These are phyloP conservation scores for Hypoxylon sp. DNA, from an alignment of 2,329 filamentous ascomycete genomes.

Conservation along the genomic window DNA sequence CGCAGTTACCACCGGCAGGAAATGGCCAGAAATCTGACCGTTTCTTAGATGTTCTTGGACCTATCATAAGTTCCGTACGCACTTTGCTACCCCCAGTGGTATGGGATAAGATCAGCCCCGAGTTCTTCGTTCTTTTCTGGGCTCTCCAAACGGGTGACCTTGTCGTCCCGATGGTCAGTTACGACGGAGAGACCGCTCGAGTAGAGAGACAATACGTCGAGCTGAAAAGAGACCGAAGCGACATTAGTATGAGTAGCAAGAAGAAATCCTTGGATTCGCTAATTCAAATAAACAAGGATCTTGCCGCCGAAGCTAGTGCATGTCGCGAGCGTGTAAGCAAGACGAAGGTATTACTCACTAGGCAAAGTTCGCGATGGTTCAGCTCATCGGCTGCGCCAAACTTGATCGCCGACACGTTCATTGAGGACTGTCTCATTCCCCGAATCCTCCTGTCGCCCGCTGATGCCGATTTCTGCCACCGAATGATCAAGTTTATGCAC, in stretches of 20 bases:
- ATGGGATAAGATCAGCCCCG: conserved; percentile 75
- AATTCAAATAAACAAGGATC: conserved; percentile 71
- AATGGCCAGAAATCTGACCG: conserved; percentile 54
- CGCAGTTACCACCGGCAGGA: conserved; percentile 38
- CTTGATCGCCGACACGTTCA: conserved; percentile 75
- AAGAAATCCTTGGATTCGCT: conserved; percentile 75
- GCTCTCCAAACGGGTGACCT: conserved; percentile 85
- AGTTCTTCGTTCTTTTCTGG: conserved; percentile 94
- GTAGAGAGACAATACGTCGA: conserved; percentile 72
- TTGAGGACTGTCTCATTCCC: conserved; percentile 94
- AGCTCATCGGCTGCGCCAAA: conserved; percentile 69
- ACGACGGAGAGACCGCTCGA: conserved; percentile 76
- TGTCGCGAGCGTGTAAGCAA: conserved; percentile 73
- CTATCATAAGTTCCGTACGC: conserved; percentile 75
- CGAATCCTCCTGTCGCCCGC: conserved; percentile 82
- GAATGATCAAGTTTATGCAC: conserved; percentile 87
- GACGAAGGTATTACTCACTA: conserved; percentile 73
- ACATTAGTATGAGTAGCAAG: conserved; percentile 77
- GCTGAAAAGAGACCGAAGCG: conserved; percentile 75
- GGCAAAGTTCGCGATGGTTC: conserved; percentile 79
- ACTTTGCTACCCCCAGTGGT: conserved; percentile 67
- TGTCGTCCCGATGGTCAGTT: conserved; percentile 77
- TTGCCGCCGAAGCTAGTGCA: conserved; percentile 76
- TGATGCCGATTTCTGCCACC: conserved; percentile 89
- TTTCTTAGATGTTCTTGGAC: conserved; percentile 76